These are phyloP conservation scores for Emericellopsis terricola DNA, from an alignment of 495 filamentous ascomycete genomes.

Conservation along the genomic window DNA sequence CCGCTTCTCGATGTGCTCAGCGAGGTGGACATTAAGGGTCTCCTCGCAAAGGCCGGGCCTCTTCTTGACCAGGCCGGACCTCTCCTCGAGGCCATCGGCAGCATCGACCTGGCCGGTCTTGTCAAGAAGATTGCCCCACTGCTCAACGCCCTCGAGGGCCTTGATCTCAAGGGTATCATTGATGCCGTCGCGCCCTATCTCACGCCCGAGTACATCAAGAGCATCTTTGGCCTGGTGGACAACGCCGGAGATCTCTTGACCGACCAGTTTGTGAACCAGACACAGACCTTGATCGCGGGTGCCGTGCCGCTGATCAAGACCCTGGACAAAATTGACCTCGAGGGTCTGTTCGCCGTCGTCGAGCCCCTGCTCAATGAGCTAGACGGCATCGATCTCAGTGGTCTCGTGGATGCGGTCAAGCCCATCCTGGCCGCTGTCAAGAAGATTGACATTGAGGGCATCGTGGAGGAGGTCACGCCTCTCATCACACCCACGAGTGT, in stretches of 20 bases:
- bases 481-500: conserved; percentile 22
- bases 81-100: conserved; percentile 13
- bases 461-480: conserved; percentile 18
- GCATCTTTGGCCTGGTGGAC: conserved; percentile 24
- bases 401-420: conserved; percentile 18
- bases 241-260: conserved; percentile 23
- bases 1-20: conserved; percentile 3
- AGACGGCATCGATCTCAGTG: conserved; percentile 11
- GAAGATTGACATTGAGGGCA: conserved; percentile 16
- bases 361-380: conserved; percentile 15
- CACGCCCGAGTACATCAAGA: conserved; percentile 17
- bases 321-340: conserved; percentile 18
- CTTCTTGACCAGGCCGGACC: conserved; percentile 11
- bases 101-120: conserved; percentile 18
- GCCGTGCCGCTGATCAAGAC: conserved; percentile 14
- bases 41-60: conserved; percentile 1
- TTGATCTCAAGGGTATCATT: conserved; percentile 26
- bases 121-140: conserved; percentile 16
- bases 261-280: conserved; percentile 25
- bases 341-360: conserved; percentile 12
- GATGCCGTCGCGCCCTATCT: conserved; percentile 22
- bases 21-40: conserved; percentile 2
- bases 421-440: conserved; percentile 15
- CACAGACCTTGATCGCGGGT: conserved; percentile 16
- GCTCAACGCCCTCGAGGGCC: conserved; percentile 17